These are phyloP conservation scores for Platismatia glauca DNA, from an alignment of 495 filamentous ascomycete genomes.

Conservation along the genomic window DNA sequence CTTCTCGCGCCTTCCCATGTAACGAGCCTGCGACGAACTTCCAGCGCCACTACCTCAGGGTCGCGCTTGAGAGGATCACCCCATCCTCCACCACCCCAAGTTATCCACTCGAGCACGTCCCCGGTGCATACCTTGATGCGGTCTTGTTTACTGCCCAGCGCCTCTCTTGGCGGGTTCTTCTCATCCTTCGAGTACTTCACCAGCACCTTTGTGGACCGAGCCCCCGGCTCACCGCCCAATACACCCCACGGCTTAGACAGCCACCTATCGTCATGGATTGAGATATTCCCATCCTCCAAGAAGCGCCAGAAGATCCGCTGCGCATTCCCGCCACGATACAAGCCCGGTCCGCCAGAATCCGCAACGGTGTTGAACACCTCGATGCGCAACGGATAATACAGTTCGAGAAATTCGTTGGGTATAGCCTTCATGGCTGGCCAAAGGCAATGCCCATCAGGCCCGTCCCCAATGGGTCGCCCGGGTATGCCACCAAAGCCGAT, in stretches of 20 bases:
- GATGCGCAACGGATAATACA: slow-evolving; percentile 42
- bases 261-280: slow-evolving; percentile 44
- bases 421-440: slow-evolving; percentile 47
- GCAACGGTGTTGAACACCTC: slow-evolving; percentile 42
- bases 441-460: slow-evolving; percentile 43
- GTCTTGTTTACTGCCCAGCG: slow-evolving; percentile 40
- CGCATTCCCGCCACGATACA: slow-evolving; percentile 41
- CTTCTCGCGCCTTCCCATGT: slow-evolving; percentile 35
- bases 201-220: slow-evolving; percentile 35
- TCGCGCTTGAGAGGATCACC: slow-evolving; percentile 42
- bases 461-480: slow-evolving; percentile 40
- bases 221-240: slow-evolving; percentile 38
- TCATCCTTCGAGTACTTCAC: slow-evolving; percentile 33
- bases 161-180: slow-evolving; percentile 25
- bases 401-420: slow-evolving; percentile 42
- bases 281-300: slow-evolving; percentile 38
- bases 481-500: slow-evolving; percentile 45
- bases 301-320: slow-evolving; percentile 42
- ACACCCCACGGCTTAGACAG: slow-evolving; percentile 46
- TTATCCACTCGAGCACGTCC: slow-evolving; percentile 45
- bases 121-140: slow-evolving; percentile 39
- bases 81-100: slow-evolving; percentile 44
- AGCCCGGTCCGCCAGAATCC: slow-evolving; percentile 41
- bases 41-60: slow-evolving; percentile 37
- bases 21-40: slow-evolving; percentile 41